A percentile compares a stretch with the other conserved stretches of the same genome.
Evolutionary conservation across 208 protist species (phyloP).

Genomic region (Phytomonas sp.): DNA sequence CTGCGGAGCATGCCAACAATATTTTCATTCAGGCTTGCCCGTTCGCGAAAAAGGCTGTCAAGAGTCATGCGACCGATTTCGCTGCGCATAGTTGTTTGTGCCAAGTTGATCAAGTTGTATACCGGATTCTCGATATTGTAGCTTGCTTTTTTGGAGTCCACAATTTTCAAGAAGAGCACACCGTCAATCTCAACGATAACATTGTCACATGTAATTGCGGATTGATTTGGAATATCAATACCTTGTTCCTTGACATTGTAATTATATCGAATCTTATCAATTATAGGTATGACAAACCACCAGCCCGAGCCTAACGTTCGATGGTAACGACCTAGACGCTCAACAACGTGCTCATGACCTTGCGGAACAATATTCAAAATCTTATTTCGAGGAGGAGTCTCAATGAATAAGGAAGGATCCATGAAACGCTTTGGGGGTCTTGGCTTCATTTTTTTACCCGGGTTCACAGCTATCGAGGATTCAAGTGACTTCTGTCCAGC

Average conservation of each 20-base stretch:
- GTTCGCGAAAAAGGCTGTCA: conserved; percentile 92
- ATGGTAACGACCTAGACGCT: conserved; percentile 92
- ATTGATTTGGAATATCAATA: conserved; percentile 88
- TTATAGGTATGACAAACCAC: conserved; percentile 87
- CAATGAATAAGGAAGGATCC: conserved; percentile 54
- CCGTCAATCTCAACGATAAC: conserved; percentile 95
- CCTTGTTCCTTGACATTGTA: conserved; percentile 93
- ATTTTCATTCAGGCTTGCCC: conserved; percentile 85
- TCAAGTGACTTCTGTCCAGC: background rate
- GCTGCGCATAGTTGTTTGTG: conserved; percentile 95
- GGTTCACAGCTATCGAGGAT: background rate
- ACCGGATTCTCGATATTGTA: conserved; percentile 95
- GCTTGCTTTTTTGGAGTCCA: conserved; percentile 85
- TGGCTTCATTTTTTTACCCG: conserved; percentile 25
- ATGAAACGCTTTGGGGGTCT: conserved; percentile 23
- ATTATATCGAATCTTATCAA: conserved; percentile 93
- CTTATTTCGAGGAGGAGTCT: conserved; percentile 61
- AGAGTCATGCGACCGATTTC: conserved; percentile 93
- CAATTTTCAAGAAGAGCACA: conserved; percentile 90
- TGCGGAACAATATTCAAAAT: conserved; percentile 93
- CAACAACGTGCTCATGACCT: conserved; percentile 91
- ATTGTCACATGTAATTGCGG: conserved; percentile 93
- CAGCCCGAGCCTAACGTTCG: conserved; percentile 86
- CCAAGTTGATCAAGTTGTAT: conserved; percentile 94
- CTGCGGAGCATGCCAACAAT: conserved; percentile 89